Conservation (phyloP, 441 rosid genomes). For the Theobroma grandiflorum region DNA sequence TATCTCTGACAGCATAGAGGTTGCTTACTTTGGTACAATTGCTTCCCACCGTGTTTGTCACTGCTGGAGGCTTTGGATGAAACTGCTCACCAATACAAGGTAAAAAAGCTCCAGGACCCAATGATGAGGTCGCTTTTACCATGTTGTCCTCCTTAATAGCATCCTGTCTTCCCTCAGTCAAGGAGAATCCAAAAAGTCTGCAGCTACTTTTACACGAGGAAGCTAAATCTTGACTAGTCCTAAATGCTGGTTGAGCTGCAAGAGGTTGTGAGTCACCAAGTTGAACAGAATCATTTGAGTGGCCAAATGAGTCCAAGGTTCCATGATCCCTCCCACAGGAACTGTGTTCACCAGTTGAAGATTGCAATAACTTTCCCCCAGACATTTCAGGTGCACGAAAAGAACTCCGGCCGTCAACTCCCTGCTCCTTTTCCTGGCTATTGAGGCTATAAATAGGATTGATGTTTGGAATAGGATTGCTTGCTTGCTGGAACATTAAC, state of each 20-base stretch:
- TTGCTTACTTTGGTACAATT: slow-evolving; percentile 67
- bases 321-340: slow-evolving; percentile 28
- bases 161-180: slow-evolving; percentile 66
- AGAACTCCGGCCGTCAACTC: slow-evolving; percentile 16
- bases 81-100: slow-evolving; percentile 60
- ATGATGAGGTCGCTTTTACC: slow-evolving; percentile 36
- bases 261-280: slow-evolving; percentile 37
- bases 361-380: slow-evolving; percentile 34
- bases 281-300: slow-evolving; percentile 32
- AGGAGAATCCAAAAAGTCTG: slow-evolving; percentile 89
- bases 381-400: slow-evolving; percentile 30
- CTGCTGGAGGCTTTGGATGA: slow-evolving; percentile 44
- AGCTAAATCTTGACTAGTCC: slow-evolving; percentile 47
- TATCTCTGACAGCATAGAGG: slow-evolving; percentile 47
- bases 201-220: slow-evolving; percentile 75
- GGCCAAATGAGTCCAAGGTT: slow-evolving; percentile 29
- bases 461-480: slow-evolving; percentile 38
- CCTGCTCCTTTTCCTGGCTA: slow-evolving; percentile 37
- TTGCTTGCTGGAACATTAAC: slow-evolving; percentile 63
- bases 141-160: slow-evolving; percentile 38
- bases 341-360: slow-evolving; percentile 20
- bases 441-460: slow-evolving; percentile 25
- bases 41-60: slow-evolving; percentile 57
- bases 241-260: slow-evolving; percentile 41
- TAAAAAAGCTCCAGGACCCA: slow-evolving; percentile 43